These are phyloP conservation scores for Naematelia encephala DNA, from an alignment of 768 basidiomycete genomes.

Conservation along the genomic window DNA sequence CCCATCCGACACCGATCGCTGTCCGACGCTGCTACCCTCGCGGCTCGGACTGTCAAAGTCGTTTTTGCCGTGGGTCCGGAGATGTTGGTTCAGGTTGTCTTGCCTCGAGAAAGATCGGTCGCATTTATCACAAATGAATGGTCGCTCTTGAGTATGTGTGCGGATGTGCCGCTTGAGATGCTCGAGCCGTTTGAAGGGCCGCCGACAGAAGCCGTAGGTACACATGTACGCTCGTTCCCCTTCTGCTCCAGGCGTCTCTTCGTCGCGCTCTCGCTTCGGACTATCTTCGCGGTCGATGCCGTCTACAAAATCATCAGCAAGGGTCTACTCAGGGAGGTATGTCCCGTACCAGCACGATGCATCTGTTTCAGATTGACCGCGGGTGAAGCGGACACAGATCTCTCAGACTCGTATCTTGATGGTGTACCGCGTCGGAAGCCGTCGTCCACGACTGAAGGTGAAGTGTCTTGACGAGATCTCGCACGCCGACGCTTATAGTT, in stretches of 20 bases:
- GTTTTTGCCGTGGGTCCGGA: conserved; percentile 63
- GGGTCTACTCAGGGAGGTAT: too few relatives aligned
- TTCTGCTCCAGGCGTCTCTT: background rate
- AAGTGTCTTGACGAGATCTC: conserved; percentile 12
- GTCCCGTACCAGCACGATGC: background rate
- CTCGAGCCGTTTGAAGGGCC: conserved; percentile 85
- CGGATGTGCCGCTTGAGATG: conserved; percentile 82
- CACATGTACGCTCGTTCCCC: conserved; percentile 60
- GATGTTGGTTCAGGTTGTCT: conserved; percentile 84
- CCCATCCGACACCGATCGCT: background rate
- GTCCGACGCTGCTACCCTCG: background rate
- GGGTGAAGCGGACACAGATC: background rate
- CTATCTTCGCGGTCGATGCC: conserved; percentile 2
- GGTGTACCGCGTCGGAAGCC: conserved; percentile 2
- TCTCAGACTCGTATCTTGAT: background rate
- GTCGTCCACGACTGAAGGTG: conserved; percentile 2
- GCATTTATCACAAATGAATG: conserved; percentile 71
- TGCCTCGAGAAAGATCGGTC: conserved; percentile 78
- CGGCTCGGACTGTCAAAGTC: background rate
- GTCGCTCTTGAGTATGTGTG: conserved; percentile 85
- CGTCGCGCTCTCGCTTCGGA: background rate
- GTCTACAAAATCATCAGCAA: background rate
- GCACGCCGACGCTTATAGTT: conserved; percentile 68
- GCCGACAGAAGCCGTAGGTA: conserved; percentile 76
- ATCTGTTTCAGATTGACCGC: background rate